Conservation (phyloP, 768 basidiomycete genomes). For the Ramaria rubella region DNA sequence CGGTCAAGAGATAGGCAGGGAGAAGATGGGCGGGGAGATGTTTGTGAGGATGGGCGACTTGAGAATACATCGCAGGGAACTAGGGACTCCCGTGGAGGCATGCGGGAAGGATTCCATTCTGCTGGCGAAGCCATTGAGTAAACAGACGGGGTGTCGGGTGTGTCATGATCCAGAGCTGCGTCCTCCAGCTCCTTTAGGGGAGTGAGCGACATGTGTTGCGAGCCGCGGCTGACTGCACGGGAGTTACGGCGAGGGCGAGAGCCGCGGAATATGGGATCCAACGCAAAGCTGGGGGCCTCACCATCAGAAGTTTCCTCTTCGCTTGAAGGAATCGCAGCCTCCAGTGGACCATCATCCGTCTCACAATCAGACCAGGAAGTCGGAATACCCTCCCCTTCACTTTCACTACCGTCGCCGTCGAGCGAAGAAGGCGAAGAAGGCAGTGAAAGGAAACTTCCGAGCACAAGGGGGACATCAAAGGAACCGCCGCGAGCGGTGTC, state of each 20-base stretch:
- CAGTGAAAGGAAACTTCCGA: background rate
- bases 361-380: background rate
- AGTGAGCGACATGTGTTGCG: background rate
- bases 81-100: slow-evolving; percentile 6
- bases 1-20: background rate
- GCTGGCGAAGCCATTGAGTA: background rate
- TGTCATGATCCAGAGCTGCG: background rate
- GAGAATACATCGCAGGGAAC: slow-evolving; percentile 1
- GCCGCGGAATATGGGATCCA: background rate
- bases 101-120: background rate
- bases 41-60: background rate
- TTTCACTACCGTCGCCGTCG: background rate
- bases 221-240: background rate
- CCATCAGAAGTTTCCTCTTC: slow-evolving; percentile 2
- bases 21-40: background rate
- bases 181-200: background rate
- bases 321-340: background rate
- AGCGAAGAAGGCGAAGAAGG: background rate
- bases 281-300: background rate
- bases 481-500: slow-evolving; percentile 1
- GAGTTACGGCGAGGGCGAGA: background rate
- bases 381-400: slow-evolving; percentile 1
- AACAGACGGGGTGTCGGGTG: background rate
- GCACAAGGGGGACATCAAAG: slow-evolving; percentile 6
- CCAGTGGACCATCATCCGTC: background rate